Conservation (phyloP, 768 basidiomycete genomes). For the Rhodotorula babjevae region DNA sequence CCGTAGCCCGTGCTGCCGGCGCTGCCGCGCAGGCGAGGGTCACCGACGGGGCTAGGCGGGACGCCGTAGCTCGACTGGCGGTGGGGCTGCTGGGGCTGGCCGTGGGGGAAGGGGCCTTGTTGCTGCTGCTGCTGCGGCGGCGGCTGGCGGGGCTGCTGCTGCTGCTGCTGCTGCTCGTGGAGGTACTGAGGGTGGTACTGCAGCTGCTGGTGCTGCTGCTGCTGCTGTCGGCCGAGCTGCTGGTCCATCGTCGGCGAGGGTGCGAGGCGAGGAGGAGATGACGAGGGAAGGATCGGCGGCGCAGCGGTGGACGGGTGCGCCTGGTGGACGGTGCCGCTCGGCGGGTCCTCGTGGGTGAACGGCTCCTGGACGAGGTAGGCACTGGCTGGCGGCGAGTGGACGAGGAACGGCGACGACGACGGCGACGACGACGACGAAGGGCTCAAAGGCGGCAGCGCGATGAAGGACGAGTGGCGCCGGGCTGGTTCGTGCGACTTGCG, state of each 20-base stretch:
- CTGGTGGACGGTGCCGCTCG: too few species aligned
- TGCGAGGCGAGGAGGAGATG: too few species aligned
- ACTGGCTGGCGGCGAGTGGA: background rate
- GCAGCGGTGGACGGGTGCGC: too few species aligned
- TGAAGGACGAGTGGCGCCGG: too few species aligned
- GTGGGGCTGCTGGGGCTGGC: background rate
- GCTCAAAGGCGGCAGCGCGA: background rate
- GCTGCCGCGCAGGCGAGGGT: background rate
- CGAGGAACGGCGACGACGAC: background rate
- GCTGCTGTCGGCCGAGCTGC: too few species aligned
- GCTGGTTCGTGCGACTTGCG: background rate
- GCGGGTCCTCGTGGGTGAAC: too few species aligned
- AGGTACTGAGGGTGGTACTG: background rate
- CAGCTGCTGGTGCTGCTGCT: too few species aligned
- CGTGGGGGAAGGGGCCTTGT: background rate
- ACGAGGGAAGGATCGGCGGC: too few species aligned
- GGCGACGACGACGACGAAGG: background rate
- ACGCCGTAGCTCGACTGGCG: slow-evolving; percentile 1
- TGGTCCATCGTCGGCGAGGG: too few species aligned
- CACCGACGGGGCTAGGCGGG: background rate
- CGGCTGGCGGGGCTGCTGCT: background rate
- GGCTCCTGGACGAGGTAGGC: too few species aligned
- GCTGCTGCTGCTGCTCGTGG: background rate
- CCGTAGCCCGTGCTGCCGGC: background rate
- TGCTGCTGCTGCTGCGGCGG: background rate